Conservation (phyloP, 108 stramenopile genomes). For the Nitzschia putrida region DNA sequence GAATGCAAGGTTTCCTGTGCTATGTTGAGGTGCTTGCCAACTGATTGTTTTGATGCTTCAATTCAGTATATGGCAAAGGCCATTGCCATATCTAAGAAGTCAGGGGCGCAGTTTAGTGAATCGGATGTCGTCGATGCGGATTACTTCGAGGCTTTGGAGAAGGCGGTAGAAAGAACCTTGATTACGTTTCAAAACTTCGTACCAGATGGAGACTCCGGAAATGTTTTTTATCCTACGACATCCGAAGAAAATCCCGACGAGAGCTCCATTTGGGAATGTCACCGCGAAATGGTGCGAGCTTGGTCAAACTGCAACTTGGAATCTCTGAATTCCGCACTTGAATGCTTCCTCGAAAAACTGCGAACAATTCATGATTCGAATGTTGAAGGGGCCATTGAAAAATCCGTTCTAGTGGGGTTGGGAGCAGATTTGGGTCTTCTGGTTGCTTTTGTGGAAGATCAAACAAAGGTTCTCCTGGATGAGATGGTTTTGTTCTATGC, state of each 20-base stretch:
- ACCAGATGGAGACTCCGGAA: neutral
- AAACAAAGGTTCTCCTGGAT: slow-evolving; percentile 35
- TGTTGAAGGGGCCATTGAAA: no score
- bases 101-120: no score
- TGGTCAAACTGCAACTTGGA: slow-evolving; percentile 44
- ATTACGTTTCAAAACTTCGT: slow-evolving; percentile 30
- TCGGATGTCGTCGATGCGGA: no score
- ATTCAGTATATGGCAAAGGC: slow-evolving; percentile 6
- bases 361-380: slow-evolving; percentile 5
- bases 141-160: neutral
- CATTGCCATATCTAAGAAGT: neutral
- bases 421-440: slow-evolving; percentile 52
- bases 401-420: slow-evolving; percentile 36
- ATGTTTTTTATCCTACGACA: neutral
- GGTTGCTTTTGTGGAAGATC: slow-evolving; percentile 34
- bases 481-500: slow-evolving; percentile 56
- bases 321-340: slow-evolving; percentile 22
- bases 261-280: slow-evolving; percentile 25
- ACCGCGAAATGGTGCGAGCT: slow-evolving; percentile 23
- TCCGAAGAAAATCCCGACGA: neutral
- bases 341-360: neutral
- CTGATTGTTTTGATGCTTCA: slow-evolving; percentile 29
- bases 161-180: slow-evolving; percentile 16
- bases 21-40: slow-evolving; percentile 13
- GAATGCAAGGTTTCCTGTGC: slow-evolving; percentile 16